Percentiles rank a stretch among this genome's conserved stretches.
These are phyloP conservation scores for Hymenoscyphus fraxineus DNA, from an alignment of 2,329 filamentous ascomycete species.

Conservation along the genomic window DNA sequence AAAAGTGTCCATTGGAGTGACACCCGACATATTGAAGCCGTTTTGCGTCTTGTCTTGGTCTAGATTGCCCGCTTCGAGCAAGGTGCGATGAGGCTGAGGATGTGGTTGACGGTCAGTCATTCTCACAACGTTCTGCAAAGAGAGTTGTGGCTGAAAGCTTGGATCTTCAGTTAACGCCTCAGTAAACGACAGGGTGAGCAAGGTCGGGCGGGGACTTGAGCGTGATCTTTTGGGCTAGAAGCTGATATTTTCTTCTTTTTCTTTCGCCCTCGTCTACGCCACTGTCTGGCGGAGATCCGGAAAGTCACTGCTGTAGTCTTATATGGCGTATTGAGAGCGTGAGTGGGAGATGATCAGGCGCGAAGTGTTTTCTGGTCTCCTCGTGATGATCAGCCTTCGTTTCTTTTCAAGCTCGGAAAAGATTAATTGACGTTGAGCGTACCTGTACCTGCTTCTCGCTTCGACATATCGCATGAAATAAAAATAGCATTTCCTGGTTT, in stretches of 20 bases:
- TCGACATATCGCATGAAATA: too few relatives aligned
- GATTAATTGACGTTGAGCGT: too few relatives aligned
- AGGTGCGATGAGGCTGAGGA: background rate
- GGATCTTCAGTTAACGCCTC: background rate
- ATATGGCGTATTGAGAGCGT: background rate
- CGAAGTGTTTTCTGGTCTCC: background rate
- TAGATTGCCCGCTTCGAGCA: background rate
- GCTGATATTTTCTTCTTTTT: background rate
- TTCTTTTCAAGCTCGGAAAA: too few relatives aligned
- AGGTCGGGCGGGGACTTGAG: background rate
- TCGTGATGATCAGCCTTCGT: too few relatives aligned
- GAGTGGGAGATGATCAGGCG: background rate
- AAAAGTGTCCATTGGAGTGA: background rate
- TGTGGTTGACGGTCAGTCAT: background rate
- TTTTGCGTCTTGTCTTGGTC: background rate
- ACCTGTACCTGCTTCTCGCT: too few relatives aligned
- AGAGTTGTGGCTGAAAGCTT: slow-evolving; percentile 4
- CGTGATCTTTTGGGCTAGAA: background rate
- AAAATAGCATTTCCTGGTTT: too few relatives aligned
- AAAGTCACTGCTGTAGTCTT: background rate
- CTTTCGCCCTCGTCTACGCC: background rate
- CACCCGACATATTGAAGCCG: background rate
- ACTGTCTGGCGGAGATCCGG: background rate
- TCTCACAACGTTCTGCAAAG: slow-evolving; percentile 2
- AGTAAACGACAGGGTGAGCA: background rate